These are phyloP conservation scores for Sparassis latifolia DNA, from an alignment of 1,284 basidiomycete genomes.

Conservation along the genomic window DNA sequence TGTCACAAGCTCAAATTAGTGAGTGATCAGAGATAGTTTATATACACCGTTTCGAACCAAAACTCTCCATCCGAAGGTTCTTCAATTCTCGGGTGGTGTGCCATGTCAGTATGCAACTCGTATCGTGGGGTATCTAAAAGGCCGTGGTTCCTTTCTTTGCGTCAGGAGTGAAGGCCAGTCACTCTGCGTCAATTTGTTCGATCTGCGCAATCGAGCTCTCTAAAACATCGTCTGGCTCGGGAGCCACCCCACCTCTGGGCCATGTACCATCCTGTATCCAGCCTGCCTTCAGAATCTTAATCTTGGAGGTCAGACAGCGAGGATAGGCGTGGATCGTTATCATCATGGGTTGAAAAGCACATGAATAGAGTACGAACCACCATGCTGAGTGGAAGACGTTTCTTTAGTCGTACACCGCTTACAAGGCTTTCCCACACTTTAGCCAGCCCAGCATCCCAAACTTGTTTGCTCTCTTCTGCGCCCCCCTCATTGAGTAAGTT, in stretches of 20 bases:
- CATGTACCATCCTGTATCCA: conserved; percentile 73
- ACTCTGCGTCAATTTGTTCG: too few species aligned
- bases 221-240: conserved; percentile 51
- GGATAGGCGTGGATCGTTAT: background rate
- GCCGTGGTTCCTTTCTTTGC: too few species aligned
- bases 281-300: conserved; percentile 63
- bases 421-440: conserved; percentile 58
- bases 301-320: conserved; percentile 30
- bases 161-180: too few species aligned
- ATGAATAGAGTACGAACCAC: conserved; percentile 41
- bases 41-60: too few species aligned
- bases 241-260: conserved; percentile 52
- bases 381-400: conserved; percentile 49
- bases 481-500: conserved; percentile 41
- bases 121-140: too few species aligned
- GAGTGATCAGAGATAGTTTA: too few species aligned
- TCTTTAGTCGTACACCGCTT: conserved; percentile 49
- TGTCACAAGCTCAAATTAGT: too few species aligned
- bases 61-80: too few species aligned
- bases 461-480: conserved; percentile 41
- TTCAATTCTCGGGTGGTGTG: too few species aligned
- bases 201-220: background rate
- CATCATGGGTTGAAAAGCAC: background rate
- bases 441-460: conserved; percentile 52
- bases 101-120: too few species aligned